Base-by-base conservation (phyloP, 1,139 yeast genomes). In the Torulaspora pretoriensis region DNA sequence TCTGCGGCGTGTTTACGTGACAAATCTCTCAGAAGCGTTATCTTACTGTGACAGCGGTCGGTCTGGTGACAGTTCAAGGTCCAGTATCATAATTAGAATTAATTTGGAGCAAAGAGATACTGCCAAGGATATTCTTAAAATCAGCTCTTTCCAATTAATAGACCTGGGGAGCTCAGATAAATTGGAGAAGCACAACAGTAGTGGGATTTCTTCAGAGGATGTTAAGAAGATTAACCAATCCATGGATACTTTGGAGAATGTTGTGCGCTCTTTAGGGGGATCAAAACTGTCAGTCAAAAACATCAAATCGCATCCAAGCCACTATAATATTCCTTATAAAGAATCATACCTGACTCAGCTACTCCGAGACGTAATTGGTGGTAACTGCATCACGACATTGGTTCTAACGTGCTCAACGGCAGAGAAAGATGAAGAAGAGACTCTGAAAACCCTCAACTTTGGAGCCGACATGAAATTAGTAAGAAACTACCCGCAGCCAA, bases 121-220 rank as follows among this genome's bases (percentile, higher is more conserved):
- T 50, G 38, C 24, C 10, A 48, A 54, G 8, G 58, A 52, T 23
- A 37, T 36, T 10, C 9, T 52, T 19, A 53, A 43, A 33, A 35
- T 26, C 3, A 54, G 65, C 17, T 49, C 55, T 19, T 70, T 89
- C 45, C 85, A 82, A 57, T 67, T 89, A 41, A 94, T 88, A 8
- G 97, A 89, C 67, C 71, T 89, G 51, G 96, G 96, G 0, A 96
- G 96, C 3, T 81, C 92, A 33, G 96, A 89, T 64, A 86, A 85
- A 61, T 81, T 86, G n/a, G 81, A 81, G 45, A 85, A 82, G 55
- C 81, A 95, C 0, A 92, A 94, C 2, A 94, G 89, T 0, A 67
- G 78, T 2, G 94, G 92, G 1, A 81, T 80, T 51, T 74, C 83
- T 1, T 68, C 86, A 13, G 90, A 88, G 60, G 96, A 89, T 55